Evolutionary conservation across 2,329 filamentous ascomycete genomes (phyloP).

Genomic region (Neofusicoccum umdonicola): DNA sequence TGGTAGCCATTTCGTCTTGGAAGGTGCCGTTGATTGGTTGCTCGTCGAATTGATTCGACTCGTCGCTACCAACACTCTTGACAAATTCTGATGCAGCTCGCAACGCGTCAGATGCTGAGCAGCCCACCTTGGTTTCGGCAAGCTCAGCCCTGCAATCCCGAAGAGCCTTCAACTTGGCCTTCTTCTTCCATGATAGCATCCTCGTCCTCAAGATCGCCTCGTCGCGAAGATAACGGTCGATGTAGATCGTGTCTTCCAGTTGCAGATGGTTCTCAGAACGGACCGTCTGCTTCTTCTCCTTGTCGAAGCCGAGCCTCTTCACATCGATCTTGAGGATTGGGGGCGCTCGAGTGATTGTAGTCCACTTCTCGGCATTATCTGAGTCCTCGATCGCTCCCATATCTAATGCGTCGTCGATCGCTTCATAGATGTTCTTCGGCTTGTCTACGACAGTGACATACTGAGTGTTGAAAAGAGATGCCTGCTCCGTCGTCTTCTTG

Average conservation of each 20-base stretch:
- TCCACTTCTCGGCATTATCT: conserved; percentile 26
- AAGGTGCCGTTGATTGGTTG: background rate
- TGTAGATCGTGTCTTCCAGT: conserved; percentile 76
- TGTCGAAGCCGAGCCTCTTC: conserved; percentile 74
- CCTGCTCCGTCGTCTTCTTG: conserved; percentile 42
- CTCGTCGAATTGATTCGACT: background rate
- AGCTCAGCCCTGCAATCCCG: conserved; percentile 48
- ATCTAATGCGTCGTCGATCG: conserved; percentile 83
- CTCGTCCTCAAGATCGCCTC: conserved; percentile 54
- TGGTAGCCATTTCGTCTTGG: background rate
- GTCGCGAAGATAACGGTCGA: conserved; percentile 71
- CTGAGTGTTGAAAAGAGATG: conserved; percentile 62
- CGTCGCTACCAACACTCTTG: conserved; percentile 19
- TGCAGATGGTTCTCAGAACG: conserved; percentile 77
- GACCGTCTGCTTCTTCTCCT: conserved; percentile 54
- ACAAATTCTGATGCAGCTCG: conserved; percentile 31
- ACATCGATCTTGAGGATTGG: conserved; percentile 88
- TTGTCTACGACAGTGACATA: conserved; percentile 58
- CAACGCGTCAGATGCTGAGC: conserved; percentile 30
- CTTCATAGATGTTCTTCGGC: conserved; percentile 71
- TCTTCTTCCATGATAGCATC: conserved; percentile 71
- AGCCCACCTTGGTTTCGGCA: conserved; percentile 32
- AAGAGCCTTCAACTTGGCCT: conserved; percentile 59
- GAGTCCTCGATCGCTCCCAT: conserved; percentile 61
- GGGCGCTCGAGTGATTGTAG: conserved; percentile 60